A percentile compares a stretch with the other conserved stretches of the same genome.
phyloP scores from a whole-genome alignment of 495 filamentous ascomycete species.

The Penicillium bovifimosum region DNA sequence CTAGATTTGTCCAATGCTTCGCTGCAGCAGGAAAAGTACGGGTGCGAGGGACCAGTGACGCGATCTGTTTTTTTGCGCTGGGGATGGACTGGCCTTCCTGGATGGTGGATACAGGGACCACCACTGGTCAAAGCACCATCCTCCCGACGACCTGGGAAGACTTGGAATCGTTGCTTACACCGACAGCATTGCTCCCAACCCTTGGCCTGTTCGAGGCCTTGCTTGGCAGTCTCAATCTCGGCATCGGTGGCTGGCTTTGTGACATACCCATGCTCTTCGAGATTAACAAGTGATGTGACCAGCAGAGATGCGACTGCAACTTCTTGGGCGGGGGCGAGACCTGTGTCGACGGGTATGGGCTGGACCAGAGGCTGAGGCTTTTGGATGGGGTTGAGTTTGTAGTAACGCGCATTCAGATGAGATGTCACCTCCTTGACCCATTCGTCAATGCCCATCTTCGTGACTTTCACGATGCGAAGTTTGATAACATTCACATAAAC shows the following conservation, averaged over 20 bases:
- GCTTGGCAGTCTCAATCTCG: constrained; percentile 56
- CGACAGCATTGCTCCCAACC: constrained; percentile 88
- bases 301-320: constrained; percentile 56
- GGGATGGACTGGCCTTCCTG: constrained; percentile 55
- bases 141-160: constrained; percentile 78
- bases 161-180: constrained; percentile 79
- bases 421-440: constrained; percentile 53
- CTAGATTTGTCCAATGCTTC: constrained; percentile 58
- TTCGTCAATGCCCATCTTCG: constrained; percentile 60
- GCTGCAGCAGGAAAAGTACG: constrained; percentile 72
- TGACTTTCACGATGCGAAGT: constrained; percentile 65
- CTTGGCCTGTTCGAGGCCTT: constrained; percentile 57
- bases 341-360: constrained; percentile 53
- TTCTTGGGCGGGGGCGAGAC: constrained; percentile 62
- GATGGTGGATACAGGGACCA: constrained; percentile 74
- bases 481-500: constrained; percentile 83
- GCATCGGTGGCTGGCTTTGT: constrained; percentile 52
- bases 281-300: constrained; percentile 50
- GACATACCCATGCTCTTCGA: constrained; percentile 71
- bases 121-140: constrained; percentile 77
- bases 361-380: constrained; percentile 7
- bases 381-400: constrained; percentile 30
- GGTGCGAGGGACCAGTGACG: constrained; percentile 42
- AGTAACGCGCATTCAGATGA: constrained; percentile 40
- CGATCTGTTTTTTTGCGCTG: constrained; percentile 42